Percentiles rank a stretch among this genome's conserved stretches.
Evolutionary conservation across 2,329 filamentous ascomycete species (phyloP).

Genomic region (Albifimbria verrucaria): DNA sequence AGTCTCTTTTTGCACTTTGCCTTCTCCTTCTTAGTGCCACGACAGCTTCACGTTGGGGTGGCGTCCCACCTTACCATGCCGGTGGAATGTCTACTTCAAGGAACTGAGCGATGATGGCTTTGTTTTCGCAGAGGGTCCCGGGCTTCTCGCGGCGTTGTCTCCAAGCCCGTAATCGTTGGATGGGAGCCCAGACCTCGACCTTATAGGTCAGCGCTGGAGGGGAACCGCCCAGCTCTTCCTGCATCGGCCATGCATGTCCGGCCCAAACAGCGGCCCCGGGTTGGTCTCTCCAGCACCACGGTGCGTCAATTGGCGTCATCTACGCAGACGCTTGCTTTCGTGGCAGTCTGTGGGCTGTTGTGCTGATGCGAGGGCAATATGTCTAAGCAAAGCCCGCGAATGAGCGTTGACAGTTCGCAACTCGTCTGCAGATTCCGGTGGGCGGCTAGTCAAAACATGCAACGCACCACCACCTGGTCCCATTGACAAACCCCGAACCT

Average conservation of each 20-base stretch:
- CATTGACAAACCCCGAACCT: background rate
- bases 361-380: background rate
- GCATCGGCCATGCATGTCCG: slow-evolving; percentile 22
- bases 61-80: too few relatives aligned
- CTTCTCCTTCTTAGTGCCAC: too few relatives aligned
- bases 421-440: background rate
- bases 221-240: background rate
- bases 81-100: too few relatives aligned
- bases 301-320: slow-evolving; percentile 22
- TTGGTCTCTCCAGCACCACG: slow-evolving; percentile 13
- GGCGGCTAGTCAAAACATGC: background rate
- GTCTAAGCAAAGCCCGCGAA: background rate
- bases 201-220: background rate
- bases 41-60: too few relatives aligned
- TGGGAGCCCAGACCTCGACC: background rate
- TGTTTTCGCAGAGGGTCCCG: too few relatives aligned
- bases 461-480: background rate
- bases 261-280: slow-evolving; percentile 12
- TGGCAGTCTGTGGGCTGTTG: slow-evolving; percentile 27
- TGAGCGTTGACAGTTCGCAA: too few relatives aligned
- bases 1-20: too few relatives aligned
- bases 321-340: slow-evolving; percentile 31
- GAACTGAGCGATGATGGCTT: too few relatives aligned
- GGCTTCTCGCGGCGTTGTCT: too few relatives aligned
- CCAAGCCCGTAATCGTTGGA: too few relatives aligned